Percentiles rank a stretch among this genome's conserved stretches.
These are phyloP conservation scores for Turritis glabra DNA, from an alignment of 345 rosid genomes.

Conservation along the genomic window DNA sequence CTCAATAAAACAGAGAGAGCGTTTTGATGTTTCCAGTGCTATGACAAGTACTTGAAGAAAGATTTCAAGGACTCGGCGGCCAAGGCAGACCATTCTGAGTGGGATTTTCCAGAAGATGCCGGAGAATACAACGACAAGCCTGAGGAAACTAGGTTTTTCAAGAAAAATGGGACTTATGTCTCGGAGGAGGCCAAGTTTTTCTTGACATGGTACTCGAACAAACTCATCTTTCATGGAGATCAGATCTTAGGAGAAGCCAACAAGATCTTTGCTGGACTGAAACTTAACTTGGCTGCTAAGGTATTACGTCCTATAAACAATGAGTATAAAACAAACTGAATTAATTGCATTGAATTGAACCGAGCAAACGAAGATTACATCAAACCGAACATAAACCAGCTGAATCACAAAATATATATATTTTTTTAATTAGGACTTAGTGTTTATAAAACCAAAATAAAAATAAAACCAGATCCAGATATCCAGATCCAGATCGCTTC, in stretches of 20 bases:
- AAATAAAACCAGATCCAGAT: no score
- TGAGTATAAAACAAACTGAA: no score
- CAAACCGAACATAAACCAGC: no score
- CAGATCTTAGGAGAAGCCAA: conserved; percentile 77
- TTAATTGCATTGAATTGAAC: no score
- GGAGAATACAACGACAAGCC: conserved; percentile 66
- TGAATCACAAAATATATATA: no score
- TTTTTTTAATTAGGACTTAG: no score
- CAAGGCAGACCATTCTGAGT: no score
- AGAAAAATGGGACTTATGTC: conserved; percentile 54
- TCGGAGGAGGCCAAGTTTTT: conserved; percentile 65
- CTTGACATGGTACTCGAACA: conserved; percentile 74
- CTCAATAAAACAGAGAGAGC: neutral
- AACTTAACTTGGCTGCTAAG: conserved; percentile 76
- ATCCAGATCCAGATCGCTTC: no score
- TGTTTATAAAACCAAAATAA: no score
- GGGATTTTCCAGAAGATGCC: conserved; percentile 72
- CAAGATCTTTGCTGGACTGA: conserved; percentile 58
- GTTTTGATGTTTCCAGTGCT: conserved; percentile 52
- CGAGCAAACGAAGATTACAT: no score
- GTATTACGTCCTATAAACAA: conserved; percentile 37
- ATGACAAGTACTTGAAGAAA: no score
- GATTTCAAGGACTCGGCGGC: no score
- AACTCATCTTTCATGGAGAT: conserved; percentile 68
- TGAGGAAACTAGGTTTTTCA: conserved; percentile 59